phyloP scores from a whole-genome alignment of 495 filamentous ascomycete species.

The Penicillium soppii region DNA sequence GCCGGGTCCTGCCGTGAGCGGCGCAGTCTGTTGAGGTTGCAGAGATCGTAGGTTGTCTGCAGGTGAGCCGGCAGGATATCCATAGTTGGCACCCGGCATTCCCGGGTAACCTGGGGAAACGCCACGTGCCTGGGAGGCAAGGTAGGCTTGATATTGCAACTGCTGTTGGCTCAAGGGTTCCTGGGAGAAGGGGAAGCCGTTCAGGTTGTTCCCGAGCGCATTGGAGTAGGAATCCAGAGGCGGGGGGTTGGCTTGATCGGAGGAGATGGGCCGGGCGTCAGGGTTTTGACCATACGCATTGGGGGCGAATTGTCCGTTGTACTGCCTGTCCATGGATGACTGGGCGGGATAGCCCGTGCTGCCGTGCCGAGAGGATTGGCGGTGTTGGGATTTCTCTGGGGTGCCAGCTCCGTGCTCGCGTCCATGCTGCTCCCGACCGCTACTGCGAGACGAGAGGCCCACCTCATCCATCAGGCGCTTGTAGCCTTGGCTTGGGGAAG shows the following conservation, averaged over 20 bases:
- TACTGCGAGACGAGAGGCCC: conserved; percentile 68
- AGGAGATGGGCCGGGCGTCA: conserved; percentile 38
- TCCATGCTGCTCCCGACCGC: conserved; percentile 45
- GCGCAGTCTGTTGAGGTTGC: conserved; percentile 33
- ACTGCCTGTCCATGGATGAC: conserved; percentile 47
- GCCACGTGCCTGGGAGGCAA: conserved; percentile 43
- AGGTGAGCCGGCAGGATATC: conserved; percentile 40
- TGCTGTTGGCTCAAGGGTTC: conserved; percentile 46
- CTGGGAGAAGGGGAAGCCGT: conserved; percentile 36
- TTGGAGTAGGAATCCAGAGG: conserved; percentile 47
- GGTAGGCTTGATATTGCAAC: conserved; percentile 47
- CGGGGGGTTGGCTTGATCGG: conserved; percentile 39
- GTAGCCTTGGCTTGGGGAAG: conserved; percentile 91
- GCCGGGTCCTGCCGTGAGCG: conserved; percentile 34
- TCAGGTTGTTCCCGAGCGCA: conserved; percentile 29
- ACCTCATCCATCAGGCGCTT: conserved; percentile 99
- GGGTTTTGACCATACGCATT: conserved; percentile 36
- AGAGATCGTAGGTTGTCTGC: conserved; percentile 45
- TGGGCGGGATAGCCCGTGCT: conserved; percentile 43
- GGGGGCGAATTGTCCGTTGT: conserved; percentile 42
- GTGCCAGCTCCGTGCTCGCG: conserved; percentile 43
- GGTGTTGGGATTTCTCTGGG: conserved; percentile 48
- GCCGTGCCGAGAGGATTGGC: conserved; percentile 48
- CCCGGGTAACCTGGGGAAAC: conserved; percentile 44
- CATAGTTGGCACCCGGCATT: conserved; percentile 36